phyloP scores from a whole-genome alignment of 2,329 filamentous ascomycete genomes.

The Juglanconis sp. region DNA sequence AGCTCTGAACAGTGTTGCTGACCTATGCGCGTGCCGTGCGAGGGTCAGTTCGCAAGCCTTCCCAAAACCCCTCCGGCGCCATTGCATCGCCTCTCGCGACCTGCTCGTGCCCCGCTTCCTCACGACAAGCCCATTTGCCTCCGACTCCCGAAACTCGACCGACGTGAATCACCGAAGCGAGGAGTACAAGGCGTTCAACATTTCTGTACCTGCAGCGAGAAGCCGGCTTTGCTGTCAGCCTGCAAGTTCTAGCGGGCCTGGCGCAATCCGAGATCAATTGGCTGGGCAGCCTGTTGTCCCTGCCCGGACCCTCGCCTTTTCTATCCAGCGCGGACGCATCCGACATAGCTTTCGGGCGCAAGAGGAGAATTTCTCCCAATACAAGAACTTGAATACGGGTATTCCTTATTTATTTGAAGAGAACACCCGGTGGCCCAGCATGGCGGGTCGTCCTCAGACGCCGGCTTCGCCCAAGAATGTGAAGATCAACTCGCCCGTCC shows the following conservation, averaged over 20 bases:
- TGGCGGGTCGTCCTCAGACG: slow-evolving; percentile 47
- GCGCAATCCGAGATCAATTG: slow-evolving; percentile 5
- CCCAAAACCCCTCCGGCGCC: neutral
- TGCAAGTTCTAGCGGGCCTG: slow-evolving; percentile 2
- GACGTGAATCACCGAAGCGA: neutral
- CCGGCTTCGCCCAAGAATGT: slow-evolving; percentile 54
- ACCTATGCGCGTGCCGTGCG: slow-evolving; percentile 1
- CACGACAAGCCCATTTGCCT: neutral
- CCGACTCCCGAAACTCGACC: neutral
- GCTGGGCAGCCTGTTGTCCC: slow-evolving; percentile 10
- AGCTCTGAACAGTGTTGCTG: neutral
- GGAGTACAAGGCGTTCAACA: neutral
- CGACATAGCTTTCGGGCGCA: too few species aligned
- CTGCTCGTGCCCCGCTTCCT: neutral
- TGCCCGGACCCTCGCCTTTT: slow-evolving; percentile 3
- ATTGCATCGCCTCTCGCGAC: neutral
- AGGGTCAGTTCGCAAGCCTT: slow-evolving; percentile 1
- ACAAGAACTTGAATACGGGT: neutral
- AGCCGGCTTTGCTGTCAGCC: neutral
- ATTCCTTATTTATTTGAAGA: neutral
- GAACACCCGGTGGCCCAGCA: slow-evolving; percentile 23
- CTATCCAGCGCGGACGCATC: too few species aligned
- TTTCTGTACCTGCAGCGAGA: neutral
- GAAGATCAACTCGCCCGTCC: slow-evolving; percentile 57
- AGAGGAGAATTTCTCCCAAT: neutral